Conservation (phyloP, 495 filamentous ascomycete species). For the Articulospora tetracladia region DNA sequence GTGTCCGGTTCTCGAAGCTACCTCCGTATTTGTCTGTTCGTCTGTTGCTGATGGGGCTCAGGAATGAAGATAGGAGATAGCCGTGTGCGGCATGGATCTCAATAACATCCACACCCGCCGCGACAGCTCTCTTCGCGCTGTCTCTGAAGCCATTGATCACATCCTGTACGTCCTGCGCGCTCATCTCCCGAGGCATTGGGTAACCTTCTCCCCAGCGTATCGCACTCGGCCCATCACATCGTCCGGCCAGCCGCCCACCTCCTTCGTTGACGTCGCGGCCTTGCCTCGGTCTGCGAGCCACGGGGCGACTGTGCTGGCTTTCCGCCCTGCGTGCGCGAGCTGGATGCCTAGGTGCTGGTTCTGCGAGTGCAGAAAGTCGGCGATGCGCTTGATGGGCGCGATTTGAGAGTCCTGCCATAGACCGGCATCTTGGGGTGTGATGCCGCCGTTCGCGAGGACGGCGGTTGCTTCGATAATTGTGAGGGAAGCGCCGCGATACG, state of each 20-base stretch:
- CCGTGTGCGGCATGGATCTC: conserved; percentile 62
- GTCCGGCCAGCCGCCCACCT: conserved; percentile 66
- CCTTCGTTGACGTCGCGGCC: conserved; percentile 42
- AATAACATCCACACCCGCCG: conserved; percentile 67
- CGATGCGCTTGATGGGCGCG: conserved; percentile 55
- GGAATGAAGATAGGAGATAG: conserved; percentile 60
- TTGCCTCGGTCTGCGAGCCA: conserved; percentile 43
- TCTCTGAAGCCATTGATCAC: conserved; percentile 57
- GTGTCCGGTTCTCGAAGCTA: conserved; percentile 52
- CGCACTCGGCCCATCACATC: conserved; percentile 57
- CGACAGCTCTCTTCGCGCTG: conserved; percentile 55
- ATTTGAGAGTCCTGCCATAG: conserved; percentile 72
- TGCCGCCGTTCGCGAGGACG: conserved; percentile 65
- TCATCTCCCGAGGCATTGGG: conserved; percentile 54
- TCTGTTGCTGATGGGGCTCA: conserved; percentile 58
- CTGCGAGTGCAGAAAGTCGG: conserved; percentile 59
- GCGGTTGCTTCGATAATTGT: conserved; percentile 67
- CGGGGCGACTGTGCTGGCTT: conserved; percentile 60
- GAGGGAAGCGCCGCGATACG: conserved; percentile 59
- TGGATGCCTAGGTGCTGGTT: conserved; percentile 67
- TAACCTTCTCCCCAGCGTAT: conserved; percentile 35
- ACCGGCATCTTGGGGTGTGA: conserved; percentile 64
- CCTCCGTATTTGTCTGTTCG: conserved; percentile 56
- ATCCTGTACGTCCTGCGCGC: conserved; percentile 55
- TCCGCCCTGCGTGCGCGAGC: conserved; percentile 71